Evolutionary conservation across 495 filamentous ascomycete species (phyloP), one percentile per base, ranked within the genome.

Genomic region (Lasiosphaeris hirsuta): DNA sequence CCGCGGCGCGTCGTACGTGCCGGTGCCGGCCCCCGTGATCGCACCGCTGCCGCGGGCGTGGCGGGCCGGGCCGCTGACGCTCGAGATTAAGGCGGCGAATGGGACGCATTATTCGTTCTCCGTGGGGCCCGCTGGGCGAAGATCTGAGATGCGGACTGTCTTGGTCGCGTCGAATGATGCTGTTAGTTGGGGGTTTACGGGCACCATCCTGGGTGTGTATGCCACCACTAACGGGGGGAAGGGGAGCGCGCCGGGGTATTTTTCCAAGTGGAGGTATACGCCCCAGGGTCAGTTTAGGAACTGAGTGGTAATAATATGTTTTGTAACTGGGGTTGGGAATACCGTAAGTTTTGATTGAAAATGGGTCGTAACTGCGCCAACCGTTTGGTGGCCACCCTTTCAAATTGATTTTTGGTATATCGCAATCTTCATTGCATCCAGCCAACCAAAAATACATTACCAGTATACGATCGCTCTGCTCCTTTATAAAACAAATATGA

Each of bases 111-210:
- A 76, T 63, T 58, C 65, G 8, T 73, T 82, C 56, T 69, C 72
- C 10, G 72, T 75, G 6, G 73, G 73, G 0, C 72, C 72, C 13
- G 70, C 69, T 15, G 64, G 59, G 38, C 50, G 63, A 7, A 52
- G 64, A 43, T 66, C 60, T 18, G 42, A 66, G 55, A 69, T 67
- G 65, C 46, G 54, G 57, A 66, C 63, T 7, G 51, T 81, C n/a
- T 60, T 72, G 15, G 65, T 69, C 34, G 71, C 67, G 3, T 68
- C 65, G 3, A 80, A 76, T 48, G 68, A 65, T 1, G 60, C 67
- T 34, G 70, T 81, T 6, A 79, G 76, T 59, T 80, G 73, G 69
- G 79, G 77, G 0, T 81, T 80, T 63, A 77, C 77, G 11, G 78
- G 78, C 69, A 64, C 70, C 37, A 59, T 83, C 18, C 57, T 81